Conservation (phyloP, 2,329 filamentous ascomycete species). For the Fusarium pseudograminearum region DNA sequence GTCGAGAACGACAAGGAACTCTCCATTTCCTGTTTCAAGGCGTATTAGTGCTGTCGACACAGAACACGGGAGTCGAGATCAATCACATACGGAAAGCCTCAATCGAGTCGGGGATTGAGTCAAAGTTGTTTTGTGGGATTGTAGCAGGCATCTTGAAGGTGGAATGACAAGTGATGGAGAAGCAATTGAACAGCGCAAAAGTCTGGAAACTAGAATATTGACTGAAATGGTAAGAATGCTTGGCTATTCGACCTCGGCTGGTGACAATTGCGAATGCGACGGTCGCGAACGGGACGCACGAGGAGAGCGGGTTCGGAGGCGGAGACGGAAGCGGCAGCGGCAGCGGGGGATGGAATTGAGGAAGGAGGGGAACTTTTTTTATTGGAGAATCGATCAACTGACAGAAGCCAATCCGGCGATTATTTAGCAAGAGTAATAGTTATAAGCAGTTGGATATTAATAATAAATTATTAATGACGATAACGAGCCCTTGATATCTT, state of each 20-base stretch:
- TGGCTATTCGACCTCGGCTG: slow-evolving; percentile 39
- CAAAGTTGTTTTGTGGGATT: slow-evolving; percentile 67
- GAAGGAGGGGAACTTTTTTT: slow-evolving; percentile 31
- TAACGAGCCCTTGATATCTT: not conserved
- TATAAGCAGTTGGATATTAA: not conserved
- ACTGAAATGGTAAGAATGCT: slow-evolving; percentile 4
- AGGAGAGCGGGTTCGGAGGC: slow-evolving; percentile 41
- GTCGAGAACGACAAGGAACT: slow-evolving; percentile 97
- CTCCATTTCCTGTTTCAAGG: slow-evolving; percentile 71
- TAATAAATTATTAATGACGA: not conserved
- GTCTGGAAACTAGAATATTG: not conserved
- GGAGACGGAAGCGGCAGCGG: slow-evolving; percentile 37
- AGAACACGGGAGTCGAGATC: not conserved
- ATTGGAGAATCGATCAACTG: slow-evolving; percentile 8
- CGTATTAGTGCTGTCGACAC: slow-evolving; percentile 23
- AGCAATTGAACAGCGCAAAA: slow-evolving; percentile 8
- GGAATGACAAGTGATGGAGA: slow-evolving; percentile 1
- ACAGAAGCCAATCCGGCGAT: slow-evolving; percentile 24
- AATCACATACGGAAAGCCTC: slow-evolving; percentile 70
- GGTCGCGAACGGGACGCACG: slow-evolving; percentile 36
- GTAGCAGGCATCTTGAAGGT: slow-evolving; percentile 61
- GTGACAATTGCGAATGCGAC: slow-evolving; percentile 34
- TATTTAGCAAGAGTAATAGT: slow-evolving; percentile 5
- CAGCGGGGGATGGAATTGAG: slow-evolving; percentile 19
- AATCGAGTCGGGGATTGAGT: slow-evolving; percentile 74